Percentiles rank a stretch among this genome's conserved stretches.
Evolutionary conservation across 148 eudicot species (phyloP).

Genomic region (Camellia lanceoleosa): DNA sequence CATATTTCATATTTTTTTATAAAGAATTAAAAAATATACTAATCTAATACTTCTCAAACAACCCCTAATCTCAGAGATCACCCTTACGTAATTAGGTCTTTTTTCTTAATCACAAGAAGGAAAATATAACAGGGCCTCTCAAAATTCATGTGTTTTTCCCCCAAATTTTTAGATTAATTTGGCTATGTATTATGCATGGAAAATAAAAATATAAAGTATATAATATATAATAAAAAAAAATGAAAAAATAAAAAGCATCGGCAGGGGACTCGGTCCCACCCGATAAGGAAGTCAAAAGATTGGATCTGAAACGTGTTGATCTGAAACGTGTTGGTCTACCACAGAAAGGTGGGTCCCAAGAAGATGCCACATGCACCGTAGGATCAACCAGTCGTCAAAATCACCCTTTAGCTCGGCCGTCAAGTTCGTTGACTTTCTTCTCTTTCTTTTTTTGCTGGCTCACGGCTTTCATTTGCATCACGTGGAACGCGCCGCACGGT

Average conservation of each 20-base stretch:
- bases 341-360: constrained; percentile 2
- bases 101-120: no score
- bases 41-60: no score
- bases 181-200: not conserved
- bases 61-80: no score
- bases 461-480: constrained; percentile 41
- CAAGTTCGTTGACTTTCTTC: constrained; percentile 41
- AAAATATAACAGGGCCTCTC: no score
- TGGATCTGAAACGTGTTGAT: constrained; percentile 18
- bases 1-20: no score
- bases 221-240: not conserved
- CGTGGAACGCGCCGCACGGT: constrained; percentile 67
- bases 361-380: not conserved
- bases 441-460: not conserved
- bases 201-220: not conserved
- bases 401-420: constrained; percentile 28
- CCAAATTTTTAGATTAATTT: not conserved
- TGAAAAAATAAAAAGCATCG: constrained; percentile 8
- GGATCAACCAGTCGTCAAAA: constrained; percentile 13
- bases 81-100: no score
- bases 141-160: not conserved
- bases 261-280: constrained; percentile 39
- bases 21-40: no score
- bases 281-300: constrained; percentile 27
- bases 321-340: not conserved